phyloP scores from a whole-genome alignment of 768 basidiomycete genomes.

The Russula vinacea region DNA sequence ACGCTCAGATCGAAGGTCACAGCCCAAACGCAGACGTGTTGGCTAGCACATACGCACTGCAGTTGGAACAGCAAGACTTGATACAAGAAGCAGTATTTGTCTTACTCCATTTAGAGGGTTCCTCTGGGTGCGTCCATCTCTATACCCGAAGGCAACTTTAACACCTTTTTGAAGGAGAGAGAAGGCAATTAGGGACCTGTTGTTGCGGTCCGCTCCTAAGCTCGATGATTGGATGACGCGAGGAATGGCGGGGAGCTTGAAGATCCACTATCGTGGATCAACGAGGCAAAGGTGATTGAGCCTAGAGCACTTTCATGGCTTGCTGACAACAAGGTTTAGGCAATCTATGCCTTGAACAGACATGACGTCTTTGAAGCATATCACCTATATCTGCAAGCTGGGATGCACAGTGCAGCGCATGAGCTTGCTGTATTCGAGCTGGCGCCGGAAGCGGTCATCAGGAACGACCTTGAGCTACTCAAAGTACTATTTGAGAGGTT shows the following conservation, averaged over 20 bases:
- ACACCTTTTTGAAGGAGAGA: slow-evolving; percentile 54
- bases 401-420: slow-evolving; percentile 71
- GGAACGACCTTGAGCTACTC: slow-evolving; percentile 54
- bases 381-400: slow-evolving; percentile 68
- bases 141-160: not conserved
- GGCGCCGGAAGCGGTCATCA: slow-evolving; percentile 81
- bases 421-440: slow-evolving; percentile 81
- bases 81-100: slow-evolving; percentile 88
- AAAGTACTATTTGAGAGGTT: slow-evolving; percentile 68
- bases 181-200: slow-evolving; percentile 76
- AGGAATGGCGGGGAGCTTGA: slow-evolving; percentile 70
- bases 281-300: slow-evolving; percentile 72
- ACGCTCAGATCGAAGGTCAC: slow-evolving; percentile 62
- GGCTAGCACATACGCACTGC: slow-evolving; percentile 79
- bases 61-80: slow-evolving; percentile 77
- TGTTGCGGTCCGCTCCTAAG: slow-evolving; percentile 62
- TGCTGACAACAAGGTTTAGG: slow-evolving; percentile 44
- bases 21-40: slow-evolving; percentile 81
- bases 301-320: not conserved
- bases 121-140: slow-evolving; percentile 60
- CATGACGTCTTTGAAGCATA: slow-evolving; percentile 72
- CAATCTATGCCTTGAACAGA: slow-evolving; percentile 56
- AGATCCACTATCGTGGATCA: slow-evolving; percentile 87
- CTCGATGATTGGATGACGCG: slow-evolving; percentile 72
- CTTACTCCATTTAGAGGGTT: slow-evolving; percentile 80